Evolutionary conservation across 192 early-diverging fungal species (phyloP).

Genomic region (Coemansia umbellata): DNA sequence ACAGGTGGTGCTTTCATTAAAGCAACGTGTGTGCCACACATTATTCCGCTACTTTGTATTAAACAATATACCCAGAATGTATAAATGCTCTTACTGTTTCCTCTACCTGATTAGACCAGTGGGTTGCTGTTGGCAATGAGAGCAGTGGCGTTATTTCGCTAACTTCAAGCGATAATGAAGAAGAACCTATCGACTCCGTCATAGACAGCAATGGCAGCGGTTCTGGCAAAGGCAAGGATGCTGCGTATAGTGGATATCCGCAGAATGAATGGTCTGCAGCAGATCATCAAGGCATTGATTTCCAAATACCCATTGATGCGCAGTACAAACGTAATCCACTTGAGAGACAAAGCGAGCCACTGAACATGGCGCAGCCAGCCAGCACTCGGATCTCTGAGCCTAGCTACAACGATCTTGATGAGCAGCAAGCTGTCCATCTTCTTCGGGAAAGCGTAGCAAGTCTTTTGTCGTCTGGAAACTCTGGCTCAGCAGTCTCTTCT

Average conservation of each 20-base stretch:
- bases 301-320: constrained; percentile 12
- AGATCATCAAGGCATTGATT: neutral
- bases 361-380: neutral
- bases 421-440: constrained; percentile 31
- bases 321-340: constrained; percentile 1
- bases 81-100: too few species aligned
- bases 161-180: constrained; percentile 45
- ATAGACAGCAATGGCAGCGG: neutral
- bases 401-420: constrained; percentile 1
- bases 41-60: too few species aligned
- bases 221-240: neutral
- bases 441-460: constrained; percentile 46
- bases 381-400: neutral
- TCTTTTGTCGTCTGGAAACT: constrained; percentile 27
- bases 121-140: constrained; percentile 41
- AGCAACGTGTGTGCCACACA: too few species aligned
- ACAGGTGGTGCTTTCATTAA: too few species aligned
- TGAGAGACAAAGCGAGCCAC: neutral
- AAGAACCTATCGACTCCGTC: constrained; percentile 15
- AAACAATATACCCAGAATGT: too few species aligned
- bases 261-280: neutral
- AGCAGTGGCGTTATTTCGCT: constrained; percentile 50
- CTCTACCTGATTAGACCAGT: constrained; percentile 44
- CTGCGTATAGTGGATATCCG: neutral
- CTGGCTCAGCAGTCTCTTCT: constrained; percentile 17